Conservation (phyloP, 768 basidiomycete genomes). For the Rhodocollybia butyracea region DNA sequence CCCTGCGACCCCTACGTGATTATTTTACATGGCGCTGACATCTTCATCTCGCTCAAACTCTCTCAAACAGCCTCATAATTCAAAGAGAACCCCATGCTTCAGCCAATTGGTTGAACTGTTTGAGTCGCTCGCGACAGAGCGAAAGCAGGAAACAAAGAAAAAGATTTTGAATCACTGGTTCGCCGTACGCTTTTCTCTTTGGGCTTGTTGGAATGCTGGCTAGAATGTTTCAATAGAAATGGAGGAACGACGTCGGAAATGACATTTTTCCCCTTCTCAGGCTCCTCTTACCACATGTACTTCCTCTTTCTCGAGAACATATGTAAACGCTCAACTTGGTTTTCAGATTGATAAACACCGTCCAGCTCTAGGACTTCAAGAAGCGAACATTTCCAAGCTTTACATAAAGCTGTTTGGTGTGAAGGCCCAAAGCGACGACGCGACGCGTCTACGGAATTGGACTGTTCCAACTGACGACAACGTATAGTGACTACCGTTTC, state of each 20-base stretch:
- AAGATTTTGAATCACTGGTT: slow-evolving; percentile 75
- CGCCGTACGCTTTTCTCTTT: slow-evolving; percentile 48
- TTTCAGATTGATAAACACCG: slow-evolving; percentile 90
- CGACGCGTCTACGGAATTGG: slow-evolving; percentile 84
- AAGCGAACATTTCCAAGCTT: slow-evolving; percentile 88
- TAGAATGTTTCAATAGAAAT: slow-evolving; percentile 48
- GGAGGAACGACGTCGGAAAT: slow-evolving; percentile 81
- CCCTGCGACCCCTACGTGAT: too few relatives aligned
- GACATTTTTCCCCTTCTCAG: slow-evolving; percentile 90
- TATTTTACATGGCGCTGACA: too few relatives aligned
- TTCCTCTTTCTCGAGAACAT: slow-evolving; percentile 7
- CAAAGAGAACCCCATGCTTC: slow-evolving; percentile 51
- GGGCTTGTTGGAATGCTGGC: background rate
- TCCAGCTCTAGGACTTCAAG: slow-evolving; percentile 89
- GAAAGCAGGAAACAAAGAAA: slow-evolving; percentile 69
- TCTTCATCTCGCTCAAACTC: too few relatives aligned
- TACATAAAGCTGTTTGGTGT: slow-evolving; percentile 90
- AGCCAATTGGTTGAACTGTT: slow-evolving; percentile 67
- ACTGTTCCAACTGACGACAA: slow-evolving; percentile 72
- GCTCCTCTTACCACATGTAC: slow-evolving; percentile 84
- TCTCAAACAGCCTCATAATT: too few relatives aligned
- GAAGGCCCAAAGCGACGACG: slow-evolving; percentile 61
- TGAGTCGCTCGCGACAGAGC: slow-evolving; percentile 67
- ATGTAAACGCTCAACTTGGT: background rate
- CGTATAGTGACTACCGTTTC: too few relatives aligned